Percentiles rank a stretch among this genome's conserved stretches.
Evolutionary conservation across 306 rosid genomes (phyloP).

Genomic region (Inga oerstediana): DNA sequence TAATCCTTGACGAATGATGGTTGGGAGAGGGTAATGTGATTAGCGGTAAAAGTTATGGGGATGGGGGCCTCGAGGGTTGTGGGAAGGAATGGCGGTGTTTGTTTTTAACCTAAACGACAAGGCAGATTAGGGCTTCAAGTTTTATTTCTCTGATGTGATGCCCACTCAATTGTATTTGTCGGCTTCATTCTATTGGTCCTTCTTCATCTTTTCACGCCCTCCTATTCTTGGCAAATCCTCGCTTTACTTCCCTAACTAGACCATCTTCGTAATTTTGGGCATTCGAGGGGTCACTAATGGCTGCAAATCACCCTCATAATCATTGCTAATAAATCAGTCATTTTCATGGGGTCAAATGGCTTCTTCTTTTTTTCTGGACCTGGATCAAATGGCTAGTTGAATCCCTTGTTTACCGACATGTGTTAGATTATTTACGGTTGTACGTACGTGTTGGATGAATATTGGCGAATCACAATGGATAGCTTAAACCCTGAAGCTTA

Average conservation of each 20-base stretch:
- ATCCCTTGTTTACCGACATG: background rate
- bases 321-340: background rate
- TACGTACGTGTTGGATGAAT: background rate
- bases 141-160: background rate
- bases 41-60: background rate
- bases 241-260: background rate
- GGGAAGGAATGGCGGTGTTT: slow-evolving; percentile 33
- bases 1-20: background rate
- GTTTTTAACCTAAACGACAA: slow-evolving; percentile 39
- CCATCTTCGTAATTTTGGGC: background rate
- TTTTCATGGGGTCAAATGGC: slow-evolving; percentile 1
- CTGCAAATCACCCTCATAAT: slow-evolving; percentile 21
- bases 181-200: background rate
- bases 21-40: background rate
- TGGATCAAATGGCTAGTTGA: background rate
- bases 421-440: background rate
- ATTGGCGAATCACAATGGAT: background rate
- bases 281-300: background rate
- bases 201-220: background rate
- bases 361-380: too few relatives aligned
- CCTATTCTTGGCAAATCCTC: background rate
- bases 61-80: background rate
- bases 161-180: background rate
- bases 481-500: background rate
- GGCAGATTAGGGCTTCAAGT: background rate